Base-by-base conservation (phyloP, 176 grass and related monocot genomes). In the Eragrostis curvula region DNA sequence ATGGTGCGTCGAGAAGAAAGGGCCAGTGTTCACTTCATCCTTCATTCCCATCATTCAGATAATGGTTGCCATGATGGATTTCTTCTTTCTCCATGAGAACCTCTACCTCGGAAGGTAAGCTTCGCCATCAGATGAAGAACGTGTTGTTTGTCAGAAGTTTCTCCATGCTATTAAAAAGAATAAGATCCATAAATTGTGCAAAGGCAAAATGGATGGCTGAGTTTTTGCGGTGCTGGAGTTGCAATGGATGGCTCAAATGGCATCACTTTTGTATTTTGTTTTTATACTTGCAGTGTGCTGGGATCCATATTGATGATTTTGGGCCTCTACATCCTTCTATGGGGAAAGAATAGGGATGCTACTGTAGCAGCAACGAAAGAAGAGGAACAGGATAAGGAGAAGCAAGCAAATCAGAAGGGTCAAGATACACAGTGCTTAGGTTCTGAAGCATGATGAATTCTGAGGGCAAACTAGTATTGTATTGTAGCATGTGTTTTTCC, bases 1-100 rank as follows among this genome's bases (percentile, higher is more conserved):
- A 80, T 98, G 96, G 96, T 98, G 96, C n/a, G 92, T 98, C 2
- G 88, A 93, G 83, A 95, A 98, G 80, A 62, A 88, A 95, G 96
- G 96, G 42, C 90, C 96, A 1, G 88, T 98, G 41, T 98, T 98
- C 79, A 88, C 92, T 72, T 88, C 96, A 17, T 79, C 96, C 82
- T 98, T 95, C 84, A 95, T 94, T 85, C 96, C 96, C 68, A 63
- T 95, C 51, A 91, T 93, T 45, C 96, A 98, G 77, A 98, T 98
- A 74, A 89, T 95, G 82, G 96, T 98, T 17, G 92, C 92, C 30
- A 88, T 86, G 30, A 79, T 98, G 72, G 96, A 95, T 83, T 89
- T 91, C 77, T 90, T 77, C 60, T 85, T 93, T 82, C 96, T 98
- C 40, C 92, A 93, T 75, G 92, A 95, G 79, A 89, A 86, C n/a